Base-by-base conservation (phyloP, 2,329 filamentous ascomycete species). In the Xylariaceae sp. region DNA sequence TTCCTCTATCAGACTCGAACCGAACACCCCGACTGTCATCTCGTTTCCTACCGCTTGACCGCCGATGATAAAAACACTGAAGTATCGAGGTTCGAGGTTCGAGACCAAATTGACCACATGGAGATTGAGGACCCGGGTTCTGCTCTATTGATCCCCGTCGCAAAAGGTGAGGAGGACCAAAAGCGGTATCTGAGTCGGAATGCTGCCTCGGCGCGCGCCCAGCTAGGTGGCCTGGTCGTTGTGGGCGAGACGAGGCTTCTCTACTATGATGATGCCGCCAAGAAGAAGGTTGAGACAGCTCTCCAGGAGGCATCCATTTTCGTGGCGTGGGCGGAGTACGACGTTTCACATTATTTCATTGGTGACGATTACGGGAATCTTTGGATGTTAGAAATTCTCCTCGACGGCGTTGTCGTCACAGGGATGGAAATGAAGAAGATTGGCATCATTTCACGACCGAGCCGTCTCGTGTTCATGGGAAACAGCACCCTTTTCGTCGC, bases 291-390 rank as follows among this genome's bases (percentile, higher is more conserved):
- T 11, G 84, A 87, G 16, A 82, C 87, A 7, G 77, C 81, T 0
- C 75, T 97, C 2, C 79, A 85, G 1, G 87, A 94, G 54, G 85
- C 92, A 0, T 92, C 89, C 2, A 88, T 96, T 31, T 98, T 96
- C 66, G 89, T 95, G n/a, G 87, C 92, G 2, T 99, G 94, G 93
- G 90, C 90, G 61, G 86, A 88, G 67, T 87, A 95, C 48, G 91
- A 98, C 67, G 85, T 87, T 21, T 87, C 89, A 34, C 84, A 89
- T 67, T 98, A 92, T 77, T 80, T 97, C n/a, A 77, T 99, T 2
- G 92, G 90, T 1, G 95, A 99, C 71, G 92, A 97, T 66, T 97
- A 95, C 69, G 94, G 95, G 14, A 84, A 83, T 46, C 74, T 99
- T 21, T 92, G 94, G 69, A 78, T 97, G n/a, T 78, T 99, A 33